Evolutionary conservation across 2,329 filamentous ascomycete species (phyloP).

Genomic region (Daldinia sp.): DNA sequence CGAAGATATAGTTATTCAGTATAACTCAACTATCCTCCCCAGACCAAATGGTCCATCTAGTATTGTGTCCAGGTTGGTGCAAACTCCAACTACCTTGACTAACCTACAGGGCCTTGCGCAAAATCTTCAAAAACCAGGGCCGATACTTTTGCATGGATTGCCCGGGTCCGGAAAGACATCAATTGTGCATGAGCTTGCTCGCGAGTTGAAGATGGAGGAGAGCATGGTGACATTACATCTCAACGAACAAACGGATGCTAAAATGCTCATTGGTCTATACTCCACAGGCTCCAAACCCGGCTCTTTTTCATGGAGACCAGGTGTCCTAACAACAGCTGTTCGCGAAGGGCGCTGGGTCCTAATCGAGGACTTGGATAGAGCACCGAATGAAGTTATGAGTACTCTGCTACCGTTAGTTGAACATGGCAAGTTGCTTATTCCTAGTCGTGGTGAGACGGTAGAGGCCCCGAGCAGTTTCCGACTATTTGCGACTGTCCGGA

Average conservation of each 20-base stretch:
- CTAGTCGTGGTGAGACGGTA: slow-evolving; percentile 86
- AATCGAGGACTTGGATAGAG: slow-evolving; percentile 95
- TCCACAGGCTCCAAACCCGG: slow-evolving; percentile 87
- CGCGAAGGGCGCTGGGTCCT: slow-evolving; percentile 95
- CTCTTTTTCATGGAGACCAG: slow-evolving; percentile 90
- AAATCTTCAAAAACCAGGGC: slow-evolving; percentile 71
- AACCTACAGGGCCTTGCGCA: slow-evolving; percentile 77
- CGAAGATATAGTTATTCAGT: slow-evolving; percentile 68
- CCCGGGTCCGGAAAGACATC: slow-evolving; percentile 92
- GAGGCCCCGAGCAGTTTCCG: slow-evolving; percentile 85
- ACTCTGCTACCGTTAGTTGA: slow-evolving; percentile 93
- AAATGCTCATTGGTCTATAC: slow-evolving; percentile 94
- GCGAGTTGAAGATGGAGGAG: slow-evolving; percentile 78
- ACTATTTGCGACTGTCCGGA: slow-evolving; percentile 90
- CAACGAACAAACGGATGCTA: slow-evolving; percentile 98
- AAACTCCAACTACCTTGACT: slow-evolving; percentile 73
- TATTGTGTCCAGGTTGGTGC: slow-evolving; percentile 64
- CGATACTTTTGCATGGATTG: slow-evolving; percentile 82
- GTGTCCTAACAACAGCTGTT: slow-evolving; percentile 92
- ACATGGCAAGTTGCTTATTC: slow-evolving; percentile 87
- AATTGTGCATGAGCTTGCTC: slow-evolving; percentile 81
- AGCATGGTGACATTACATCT: slow-evolving; percentile 93
- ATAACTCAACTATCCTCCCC: slow-evolving; percentile 74
- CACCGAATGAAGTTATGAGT: slow-evolving; percentile 93
- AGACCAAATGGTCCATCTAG: slow-evolving; percentile 60